Evolutionary conservation across 2,329 filamentous ascomycete genomes (phyloP), one percentile per base, ranked within the genome.

Genomic region (Chrysosphaeria jannelii): DNA sequence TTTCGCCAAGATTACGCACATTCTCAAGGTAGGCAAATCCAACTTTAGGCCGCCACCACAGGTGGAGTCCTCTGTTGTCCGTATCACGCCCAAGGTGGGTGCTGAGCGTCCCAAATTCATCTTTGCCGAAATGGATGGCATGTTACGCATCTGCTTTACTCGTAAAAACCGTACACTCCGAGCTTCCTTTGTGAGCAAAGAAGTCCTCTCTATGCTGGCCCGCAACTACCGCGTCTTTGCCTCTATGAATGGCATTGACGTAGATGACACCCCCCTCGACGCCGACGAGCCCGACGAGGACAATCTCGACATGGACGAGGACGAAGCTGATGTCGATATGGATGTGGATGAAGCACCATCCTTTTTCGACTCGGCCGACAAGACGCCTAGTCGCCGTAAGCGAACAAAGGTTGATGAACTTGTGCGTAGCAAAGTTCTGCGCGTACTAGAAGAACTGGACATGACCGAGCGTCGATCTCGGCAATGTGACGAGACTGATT

Each of bases 41-140:
- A 93, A 93, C 49, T 97, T 93, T 57, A 76, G 75, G 30, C 85
- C 85, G 0, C 81, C 85, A 1, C 85, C 85, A 6, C 62, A 76
- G 37, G 85, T 97, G 27, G 85, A 97, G 45, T 75, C 65, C 6
- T 79, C 70, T 27, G 79, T 91, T 5, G 78, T 91, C 22, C 60
- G 79, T 29, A 70, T 91, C 33, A 74, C 81, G 39, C 78, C 78
- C 12, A 88, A 91, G 48, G 56, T 60, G 18, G 78, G 78, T 8
- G 50, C 47, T 22, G 60, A 66, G 32, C 51, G 76, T 18, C 81
- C 81, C 25, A 68, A 76, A 34, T 79, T 93, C 31, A 74, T 65
- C 39, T 93, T 81, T 45, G 76, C 88, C 25, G 85, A 93, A 43
- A 91, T 79, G 68, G 81, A 93, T 39, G 79, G 81, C 7, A 53